A percentile compares a stretch with the other conserved stretches of the same genome.
These are phyloP conservation scores for Acrasis kona DNA, from an alignment of 78 protist species.

Conservation along the genomic window DNA sequence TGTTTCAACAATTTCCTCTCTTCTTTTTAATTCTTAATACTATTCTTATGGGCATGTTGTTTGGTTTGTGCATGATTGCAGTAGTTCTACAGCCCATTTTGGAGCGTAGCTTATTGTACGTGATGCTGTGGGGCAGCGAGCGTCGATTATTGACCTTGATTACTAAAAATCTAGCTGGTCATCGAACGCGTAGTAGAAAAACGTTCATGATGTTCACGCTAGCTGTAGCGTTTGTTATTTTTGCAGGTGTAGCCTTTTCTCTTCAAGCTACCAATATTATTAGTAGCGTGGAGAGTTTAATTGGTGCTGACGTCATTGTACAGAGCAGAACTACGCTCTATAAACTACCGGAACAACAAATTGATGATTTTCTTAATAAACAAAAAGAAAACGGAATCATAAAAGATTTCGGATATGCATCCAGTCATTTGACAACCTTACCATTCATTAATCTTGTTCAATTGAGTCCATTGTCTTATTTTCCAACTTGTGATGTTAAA, in stretches of 20 bases:
- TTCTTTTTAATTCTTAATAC: conserved; percentile 46
- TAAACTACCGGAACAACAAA: background rate
- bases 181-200: conserved; percentile 53
- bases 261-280: conserved; percentile 46
- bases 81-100: conserved; percentile 35
- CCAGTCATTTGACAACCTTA: background rate
- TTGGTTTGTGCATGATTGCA: conserved; percentile 63
- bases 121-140: conserved; percentile 22
- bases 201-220: conserved; percentile 79
- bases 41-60: conserved; percentile 48
- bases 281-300: conserved; percentile 7
- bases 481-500: background rate
- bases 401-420: background rate
- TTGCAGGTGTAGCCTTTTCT: conserved; percentile 68
- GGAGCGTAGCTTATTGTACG: conserved; percentile 8
- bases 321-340: background rate
- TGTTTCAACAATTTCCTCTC: conserved; percentile 34
- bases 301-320: conserved; percentile 59
- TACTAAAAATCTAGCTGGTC: conserved; percentile 53
- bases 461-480: background rate
- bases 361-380: background rate
- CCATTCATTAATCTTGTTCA: background rate
- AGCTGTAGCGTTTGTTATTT: conserved; percentile 60
- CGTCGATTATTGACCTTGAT: conserved; percentile 29
- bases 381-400: background rate